Evolutionary conservation across 352 stramenopile species (phyloP).

Genomic region (Nothophytophthora sp.): DNA sequence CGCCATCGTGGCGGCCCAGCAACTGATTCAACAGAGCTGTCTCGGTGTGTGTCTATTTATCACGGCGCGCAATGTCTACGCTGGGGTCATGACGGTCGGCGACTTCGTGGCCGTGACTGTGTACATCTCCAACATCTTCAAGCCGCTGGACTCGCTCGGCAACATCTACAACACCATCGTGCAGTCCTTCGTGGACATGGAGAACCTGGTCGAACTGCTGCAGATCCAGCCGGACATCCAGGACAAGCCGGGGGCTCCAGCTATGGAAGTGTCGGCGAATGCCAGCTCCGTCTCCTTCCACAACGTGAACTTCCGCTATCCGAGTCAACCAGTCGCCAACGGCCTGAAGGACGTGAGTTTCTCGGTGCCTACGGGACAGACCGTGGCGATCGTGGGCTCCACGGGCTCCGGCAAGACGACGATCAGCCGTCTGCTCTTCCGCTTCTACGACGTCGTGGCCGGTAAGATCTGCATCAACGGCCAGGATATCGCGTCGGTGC

Average conservation of each 20-base stretch:
- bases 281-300: conserved; percentile 89
- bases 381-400: conserved; percentile 93
- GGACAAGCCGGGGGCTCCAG: conserved; percentile 79
- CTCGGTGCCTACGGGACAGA: conserved; percentile 74
- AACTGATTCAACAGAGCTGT: conserved; percentile 91
- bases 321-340: conserved; percentile 81
- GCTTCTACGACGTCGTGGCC: conserved; percentile 95
- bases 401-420: conserved; percentile 95
- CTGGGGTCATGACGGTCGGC: conserved; percentile 80
- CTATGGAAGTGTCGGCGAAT: conserved; percentile 37
- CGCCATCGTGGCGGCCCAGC: conserved; percentile 94
- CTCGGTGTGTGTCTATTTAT: conserved; percentile 79
- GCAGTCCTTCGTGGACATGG: conserved; percentile 96
- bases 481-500: conserved; percentile 86
- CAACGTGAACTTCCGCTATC: conserved; percentile 93
- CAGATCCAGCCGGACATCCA: conserved; percentile 92
- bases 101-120: conserved; percentile 96
- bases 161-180: conserved; percentile 97
- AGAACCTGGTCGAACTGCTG: conserved; percentile 95
- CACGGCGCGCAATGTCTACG: conserved; percentile 48
- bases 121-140: conserved; percentile 96
- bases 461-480: conserved; percentile 88
- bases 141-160: conserved; percentile 96
- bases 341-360: conserved; percentile 88
- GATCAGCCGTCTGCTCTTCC: conserved; percentile 93